Evolutionary conservation across 768 basidiomycete species (phyloP), one percentile per base, ranked within the genome.

Genomic region (Boletales sp.): DNA sequence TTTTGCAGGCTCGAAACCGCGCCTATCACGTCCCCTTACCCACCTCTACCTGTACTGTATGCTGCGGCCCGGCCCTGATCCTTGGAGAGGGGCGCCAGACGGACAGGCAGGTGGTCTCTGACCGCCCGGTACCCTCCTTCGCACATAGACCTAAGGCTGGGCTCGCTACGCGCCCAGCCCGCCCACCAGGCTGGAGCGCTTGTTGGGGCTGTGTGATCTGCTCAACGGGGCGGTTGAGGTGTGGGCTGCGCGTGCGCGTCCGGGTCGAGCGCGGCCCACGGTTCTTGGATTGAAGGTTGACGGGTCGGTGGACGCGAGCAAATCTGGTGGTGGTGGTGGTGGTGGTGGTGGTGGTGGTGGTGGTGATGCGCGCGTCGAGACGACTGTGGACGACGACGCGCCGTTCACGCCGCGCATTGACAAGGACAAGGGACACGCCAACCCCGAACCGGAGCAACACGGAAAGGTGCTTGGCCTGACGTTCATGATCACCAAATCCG

Each of bases 341-440:
- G n/a, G 35, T 15, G 30, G 40, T 21, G 50, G 39, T 5, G n/a
- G 28, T 15, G 38, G 28, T 9, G 58, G 45, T n/a, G n/a, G n/a
- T n/a, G n/a, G n/a, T n/a, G n/a, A n/a, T n/a, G n/a, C n/a, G n/a
- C n/a, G n/a, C n/a, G n/a, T n/a, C 28, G 36, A 46, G 1, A 50
- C 45, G 13, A 48, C 50, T 3, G 57, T 44, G 13, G 63, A 63
- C 11, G 72, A 73, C 18, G 54, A 54, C 7, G 51, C 55, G 19
- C 79, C 74, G 14, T 71, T 76, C 37, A 87, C 86, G 17, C 86
- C 87, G 0, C 76, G 76, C 42, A 62, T 85, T 14, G 87, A 91
- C 66, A 92, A 91, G 65, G 90, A 89, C 48, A 91, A 91, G 67
- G 82, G 76, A 18, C 78, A 78, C 44, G 87, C 87, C 25, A 75